These are phyloP conservation scores for Clavaria fumosa DNA, from an alignment of 768 basidiomycete genomes.

Conservation along the genomic window DNA sequence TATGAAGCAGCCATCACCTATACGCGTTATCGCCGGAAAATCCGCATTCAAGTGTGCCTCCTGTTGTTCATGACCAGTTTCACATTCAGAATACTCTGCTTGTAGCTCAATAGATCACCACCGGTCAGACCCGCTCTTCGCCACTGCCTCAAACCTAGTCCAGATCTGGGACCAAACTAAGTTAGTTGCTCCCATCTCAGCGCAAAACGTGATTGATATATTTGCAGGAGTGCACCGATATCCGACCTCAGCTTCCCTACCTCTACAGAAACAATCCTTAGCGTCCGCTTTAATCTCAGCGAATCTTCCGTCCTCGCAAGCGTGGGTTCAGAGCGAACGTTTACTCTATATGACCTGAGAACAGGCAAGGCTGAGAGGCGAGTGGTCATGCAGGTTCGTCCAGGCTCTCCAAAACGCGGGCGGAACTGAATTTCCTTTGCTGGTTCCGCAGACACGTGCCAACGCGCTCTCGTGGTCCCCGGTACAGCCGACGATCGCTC, in stretches of 20 bases:
- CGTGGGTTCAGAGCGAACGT: slow-evolving; percentile 88
- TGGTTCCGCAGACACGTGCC: slow-evolving; percentile 49
- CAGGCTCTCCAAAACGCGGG: neutral
- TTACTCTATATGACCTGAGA: slow-evolving; percentile 91
- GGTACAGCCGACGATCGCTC: slow-evolving; percentile 78
- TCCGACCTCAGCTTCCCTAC: slow-evolving; percentile 80
- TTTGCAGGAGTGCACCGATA: slow-evolving; percentile 58
- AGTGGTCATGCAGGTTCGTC: slow-evolving; percentile 70
- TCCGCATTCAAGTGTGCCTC: slow-evolving; percentile 70
- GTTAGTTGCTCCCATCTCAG: slow-evolving; percentile 25
- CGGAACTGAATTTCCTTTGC: neutral
- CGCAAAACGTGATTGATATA: neutral
- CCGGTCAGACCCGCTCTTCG: slow-evolving; percentile 75
- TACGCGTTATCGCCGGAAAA: slow-evolving; percentile 73
- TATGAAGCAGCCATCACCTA: no score
- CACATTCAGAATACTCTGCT: slow-evolving; percentile 8
- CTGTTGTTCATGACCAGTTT: no score
- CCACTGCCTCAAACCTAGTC: slow-evolving; percentile 83
- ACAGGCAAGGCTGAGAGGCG: slow-evolving; percentile 92
- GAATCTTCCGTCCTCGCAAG: slow-evolving; percentile 92
- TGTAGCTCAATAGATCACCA: slow-evolving; percentile 88
- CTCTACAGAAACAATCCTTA: slow-evolving; percentile 76
- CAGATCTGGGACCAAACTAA: slow-evolving; percentile 98
- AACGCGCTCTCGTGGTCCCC: slow-evolving; percentile 94
- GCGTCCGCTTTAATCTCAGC: slow-evolving; percentile 84